Evolutionary conservation across 257 asterid species (phyloP).

Genomic region (Solanum lycopersicoides): DNA sequence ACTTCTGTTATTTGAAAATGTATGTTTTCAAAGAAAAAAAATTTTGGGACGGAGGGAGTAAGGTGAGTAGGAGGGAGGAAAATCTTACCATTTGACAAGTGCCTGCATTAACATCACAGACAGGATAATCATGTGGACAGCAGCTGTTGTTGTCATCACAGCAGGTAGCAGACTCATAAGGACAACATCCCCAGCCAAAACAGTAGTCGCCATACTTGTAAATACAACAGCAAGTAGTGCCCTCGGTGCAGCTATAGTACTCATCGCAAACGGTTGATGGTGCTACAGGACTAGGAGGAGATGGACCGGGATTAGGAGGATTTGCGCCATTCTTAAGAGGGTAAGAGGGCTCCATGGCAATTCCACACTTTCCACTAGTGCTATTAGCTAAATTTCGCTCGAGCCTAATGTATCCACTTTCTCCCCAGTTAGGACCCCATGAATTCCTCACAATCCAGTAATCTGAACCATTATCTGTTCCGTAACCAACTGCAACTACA

Average conservation of each 20-base stretch:
- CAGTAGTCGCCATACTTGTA: constrained; percentile 42
- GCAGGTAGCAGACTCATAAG: constrained; percentile 80
- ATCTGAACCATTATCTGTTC: constrained; percentile 50
- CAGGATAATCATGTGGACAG: constrained; percentile 84
- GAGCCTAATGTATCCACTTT: constrained; percentile 63
- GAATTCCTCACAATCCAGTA: constrained; percentile 86
- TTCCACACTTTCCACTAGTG: constrained; percentile 72
- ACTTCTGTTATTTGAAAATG: background rate
- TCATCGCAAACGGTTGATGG: constrained; percentile 67
- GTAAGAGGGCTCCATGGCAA: constrained; percentile 74
- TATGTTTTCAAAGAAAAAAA: background rate
- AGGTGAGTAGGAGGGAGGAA: background rate
- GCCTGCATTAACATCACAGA: constrained; percentile 47
- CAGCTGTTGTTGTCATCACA: constrained; percentile 76
- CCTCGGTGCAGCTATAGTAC: constrained; percentile 51
- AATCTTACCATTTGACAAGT: constrained; percentile 64
- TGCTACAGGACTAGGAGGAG: constrained; percentile 72
- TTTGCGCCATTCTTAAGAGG: constrained; percentile 63
- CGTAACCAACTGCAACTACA: constrained; percentile 77
- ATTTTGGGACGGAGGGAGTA: background rate
- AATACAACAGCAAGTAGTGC: constrained; percentile 76
- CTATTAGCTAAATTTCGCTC: constrained; percentile 46
- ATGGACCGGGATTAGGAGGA: constrained; percentile 85
- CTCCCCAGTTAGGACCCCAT: constrained; percentile 92
- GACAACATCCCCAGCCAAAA: constrained; percentile 94